These are phyloP conservation scores for Metschnikowia drakensbergensis DNA, from an alignment of 805 yeast genomes.

Conservation along the genomic window DNA sequence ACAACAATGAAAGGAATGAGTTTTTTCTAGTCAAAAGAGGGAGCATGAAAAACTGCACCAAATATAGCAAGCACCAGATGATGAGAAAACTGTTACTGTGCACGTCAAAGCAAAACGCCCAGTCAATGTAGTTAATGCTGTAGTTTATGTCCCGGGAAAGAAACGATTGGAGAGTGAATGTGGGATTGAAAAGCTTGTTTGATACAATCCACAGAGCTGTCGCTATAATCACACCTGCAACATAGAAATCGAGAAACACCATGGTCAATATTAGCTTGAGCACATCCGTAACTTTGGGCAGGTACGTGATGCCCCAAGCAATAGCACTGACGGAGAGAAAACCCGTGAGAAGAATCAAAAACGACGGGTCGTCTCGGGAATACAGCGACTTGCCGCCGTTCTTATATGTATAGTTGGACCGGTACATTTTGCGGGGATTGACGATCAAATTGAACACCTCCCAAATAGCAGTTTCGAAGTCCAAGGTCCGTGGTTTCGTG, in stretches of 20 bases:
- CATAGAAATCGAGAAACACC: constrained; percentile 80
- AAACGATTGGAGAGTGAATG: constrained; percentile 10
- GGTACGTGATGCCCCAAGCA: constrained; percentile 86
- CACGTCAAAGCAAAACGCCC: constrained; percentile 93
- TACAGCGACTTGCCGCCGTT: constrained; percentile 63
- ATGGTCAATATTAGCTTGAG: constrained; percentile 68
- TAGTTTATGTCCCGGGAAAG: constrained; percentile 11
- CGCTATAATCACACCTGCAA: constrained; percentile 65
- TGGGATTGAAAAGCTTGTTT: constrained; percentile 53
- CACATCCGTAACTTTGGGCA: constrained; percentile 58
- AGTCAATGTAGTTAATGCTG: constrained; percentile 54
- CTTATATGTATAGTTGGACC: constrained; percentile 70
- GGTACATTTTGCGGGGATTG: constrained; percentile 78
- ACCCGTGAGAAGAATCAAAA: constrained; percentile 65
- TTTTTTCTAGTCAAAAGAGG: constrained; percentile 66
- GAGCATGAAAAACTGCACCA: constrained; percentile 28
- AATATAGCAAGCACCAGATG: constrained; percentile 45
- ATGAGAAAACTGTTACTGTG: constrained; percentile 63
- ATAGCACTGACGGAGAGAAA: constrained; percentile 70
- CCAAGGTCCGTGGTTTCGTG: constrained; percentile 74
- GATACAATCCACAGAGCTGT: constrained; percentile 71
- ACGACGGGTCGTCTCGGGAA: constrained; percentile 92
- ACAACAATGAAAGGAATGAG: constrained; percentile 56
- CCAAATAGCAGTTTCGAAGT: constrained; percentile 92
- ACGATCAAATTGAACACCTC: constrained; percentile 72